Conservation (phyloP, 306 rosid genomes). For the Crataegus laevigata region DNA sequence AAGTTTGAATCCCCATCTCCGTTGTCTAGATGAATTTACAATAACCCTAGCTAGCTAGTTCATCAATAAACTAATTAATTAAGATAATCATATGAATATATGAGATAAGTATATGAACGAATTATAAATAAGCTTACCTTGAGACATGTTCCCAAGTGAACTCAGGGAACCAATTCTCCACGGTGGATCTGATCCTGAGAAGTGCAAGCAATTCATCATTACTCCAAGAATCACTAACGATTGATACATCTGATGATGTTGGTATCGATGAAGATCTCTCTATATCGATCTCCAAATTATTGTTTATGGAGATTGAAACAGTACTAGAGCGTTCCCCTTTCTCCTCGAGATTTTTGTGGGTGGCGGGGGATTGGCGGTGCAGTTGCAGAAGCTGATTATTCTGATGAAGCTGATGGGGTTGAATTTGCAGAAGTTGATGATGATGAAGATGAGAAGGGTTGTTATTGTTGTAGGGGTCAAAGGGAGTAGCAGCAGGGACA, state of each 20-base stretch:
- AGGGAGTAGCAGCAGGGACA: not conserved
- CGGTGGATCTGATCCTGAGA: constrained; percentile 71
- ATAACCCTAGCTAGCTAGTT: not conserved
- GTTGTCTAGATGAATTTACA: not conserved
- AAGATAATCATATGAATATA: not conserved
- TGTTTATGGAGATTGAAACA: not conserved
- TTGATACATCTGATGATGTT: not conserved
- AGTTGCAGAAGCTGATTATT: constrained; percentile 32
- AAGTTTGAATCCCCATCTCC: not conserved
- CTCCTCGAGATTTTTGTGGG: constrained; percentile 18
- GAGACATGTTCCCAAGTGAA: constrained; percentile 89
- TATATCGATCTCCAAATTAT: constrained; percentile 29
- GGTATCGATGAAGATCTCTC: constrained; percentile 9
- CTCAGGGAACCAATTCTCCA: constrained; percentile 66
- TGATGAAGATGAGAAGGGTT: not conserved
- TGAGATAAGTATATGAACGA: not conserved
- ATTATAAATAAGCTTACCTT: constrained; percentile 35
- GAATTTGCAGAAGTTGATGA: constrained; percentile 4
- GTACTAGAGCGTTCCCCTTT: not conserved
- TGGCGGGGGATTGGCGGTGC: constrained; percentile 23
- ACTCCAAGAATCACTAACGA: constrained; percentile 43
- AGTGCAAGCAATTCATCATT: constrained; percentile 67
- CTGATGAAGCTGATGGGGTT: not conserved
- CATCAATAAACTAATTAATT: not conserved
- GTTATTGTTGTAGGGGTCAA: not conserved